Base-by-base conservation (phyloP, 1,139 yeast species). In the Hyphopichia buzzinii region DNA sequence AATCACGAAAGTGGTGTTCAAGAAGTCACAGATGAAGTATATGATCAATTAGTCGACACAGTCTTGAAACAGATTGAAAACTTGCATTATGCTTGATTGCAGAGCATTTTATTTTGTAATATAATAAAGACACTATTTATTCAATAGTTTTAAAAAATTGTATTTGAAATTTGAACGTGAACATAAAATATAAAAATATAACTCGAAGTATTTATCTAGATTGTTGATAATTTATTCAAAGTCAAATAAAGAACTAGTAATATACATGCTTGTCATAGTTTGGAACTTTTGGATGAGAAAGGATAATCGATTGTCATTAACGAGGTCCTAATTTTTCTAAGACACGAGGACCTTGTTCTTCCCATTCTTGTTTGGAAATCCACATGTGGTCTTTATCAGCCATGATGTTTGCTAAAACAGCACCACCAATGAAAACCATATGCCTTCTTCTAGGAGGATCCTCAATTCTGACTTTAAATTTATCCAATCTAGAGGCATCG, bases 381-480 rank as follows among this genome's bases (percentile, higher is more conserved):
- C 99, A 90, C 96, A 92, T 86, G 56, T 89, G 96, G 47, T 90
- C 97, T 63, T 90, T 92, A 60, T 92, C 96, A 32, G 95, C 95
- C 97, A 94, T 92, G 52, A 92, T 92, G 55, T 86, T 89, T 26
- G 99, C 98, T 56, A 92, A 74, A 14, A 92, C 98, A 5, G 98
- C 98, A 55, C 99, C 99, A 50, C 99, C 99, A 48, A 92, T 83
- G 64, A 92, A 92, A 30, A 92, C 99, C 97, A 92, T 92, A 63
- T 94, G 97, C 62, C 92, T 84, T 74, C 99, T 87, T 72, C 97
- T 82, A 50, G 99, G 99, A 32, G 98, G 98, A 59, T 92, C 98
- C 62, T 92, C 98, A 54, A 92, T 92, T 64, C 95, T 82, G 31
- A 94, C 96, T 65, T 92, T 92, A 65, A 92, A 92, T 62, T 90